phyloP scores from a whole-genome alignment of 1,139 yeast genomes.

The Zygoascus hellenicus region DNA sequence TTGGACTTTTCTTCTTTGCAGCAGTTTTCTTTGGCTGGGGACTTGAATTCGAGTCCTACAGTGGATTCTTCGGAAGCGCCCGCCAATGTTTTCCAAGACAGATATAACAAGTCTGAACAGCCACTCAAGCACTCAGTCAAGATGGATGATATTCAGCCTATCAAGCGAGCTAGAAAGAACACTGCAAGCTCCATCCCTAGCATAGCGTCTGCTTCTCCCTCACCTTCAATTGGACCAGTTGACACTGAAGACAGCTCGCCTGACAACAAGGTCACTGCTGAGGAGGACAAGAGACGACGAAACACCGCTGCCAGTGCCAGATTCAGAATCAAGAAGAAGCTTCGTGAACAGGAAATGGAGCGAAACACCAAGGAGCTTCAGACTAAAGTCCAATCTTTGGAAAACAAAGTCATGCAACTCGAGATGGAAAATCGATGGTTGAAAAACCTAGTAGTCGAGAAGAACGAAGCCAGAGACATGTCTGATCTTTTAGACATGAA shows the following conservation, averaged over 20 bases:
- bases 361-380: conserved; percentile 54
- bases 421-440: conserved; percentile 83
- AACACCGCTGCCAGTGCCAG: conserved; percentile 81
- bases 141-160: conserved; percentile 8
- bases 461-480: conserved; percentile 38
- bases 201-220: conserved; percentile 10
- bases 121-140: conserved; percentile 2
- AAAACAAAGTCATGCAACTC: conserved; percentile 56
- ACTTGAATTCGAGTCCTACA: conserved; percentile 15
- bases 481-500: conserved; percentile 29
- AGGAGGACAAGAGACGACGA: conserved; percentile 61
- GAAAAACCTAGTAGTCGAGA: conserved; percentile 68
- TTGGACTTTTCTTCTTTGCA: conserved; percentile 18
- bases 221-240: conserved; percentile 10
- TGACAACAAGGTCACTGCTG: conserved; percentile 31
- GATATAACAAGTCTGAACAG: conserved; percentile 2
- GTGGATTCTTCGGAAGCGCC: not conserved
- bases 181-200: conserved; percentile 7
- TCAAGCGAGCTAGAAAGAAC: conserved; percentile 8
- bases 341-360: conserved; percentile 83
- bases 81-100: not conserved
- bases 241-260: not conserved
- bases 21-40: conserved; percentile 24
- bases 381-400: conserved; percentile 55
- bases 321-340: conserved; percentile 72